A percentile compares a stretch with the other conserved stretches of the same genome.
phyloP scores from a whole-genome alignment of 768 basidiomycete genomes.

The Macrolepiota dolichaula region DNA sequence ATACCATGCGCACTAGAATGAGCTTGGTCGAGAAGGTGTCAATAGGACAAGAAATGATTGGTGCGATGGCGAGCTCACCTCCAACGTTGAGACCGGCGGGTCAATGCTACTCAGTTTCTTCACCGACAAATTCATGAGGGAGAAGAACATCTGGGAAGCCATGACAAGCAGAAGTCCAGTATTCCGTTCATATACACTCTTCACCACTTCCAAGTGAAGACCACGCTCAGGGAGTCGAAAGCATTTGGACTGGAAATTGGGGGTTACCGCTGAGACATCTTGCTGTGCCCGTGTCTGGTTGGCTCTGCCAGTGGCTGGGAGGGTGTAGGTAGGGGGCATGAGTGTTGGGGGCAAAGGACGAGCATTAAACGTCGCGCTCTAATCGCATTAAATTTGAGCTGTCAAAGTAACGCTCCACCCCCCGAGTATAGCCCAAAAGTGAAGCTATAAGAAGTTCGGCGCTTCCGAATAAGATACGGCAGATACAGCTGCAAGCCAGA shows the following conservation, averaged over 20 bases:
- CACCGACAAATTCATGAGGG: slow-evolving; percentile 21
- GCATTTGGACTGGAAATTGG: background rate
- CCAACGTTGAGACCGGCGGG: slow-evolving; percentile 20
- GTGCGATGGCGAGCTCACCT: slow-evolving; percentile 11
- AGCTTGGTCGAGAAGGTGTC: slow-evolving; percentile 4
- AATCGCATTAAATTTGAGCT: too few relatives aligned
- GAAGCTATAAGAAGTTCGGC: too few relatives aligned
- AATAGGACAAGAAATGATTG: background rate
- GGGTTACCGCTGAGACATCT: background rate
- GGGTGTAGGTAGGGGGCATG: slow-evolving; percentile 8
- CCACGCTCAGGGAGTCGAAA: background rate
- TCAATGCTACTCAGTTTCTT: slow-evolving; percentile 22
- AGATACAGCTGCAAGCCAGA: too few relatives aligned
- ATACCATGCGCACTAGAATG: slow-evolving; percentile 17
- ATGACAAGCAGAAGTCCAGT: slow-evolving; percentile 18
- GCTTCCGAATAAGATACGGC: too few relatives aligned
- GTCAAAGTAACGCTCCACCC: too few relatives aligned
- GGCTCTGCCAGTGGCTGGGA: slow-evolving; percentile 1
- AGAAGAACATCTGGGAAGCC: slow-evolving; percentile 19
- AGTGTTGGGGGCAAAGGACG: background rate
- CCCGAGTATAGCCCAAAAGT: too few relatives aligned
- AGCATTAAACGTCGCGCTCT: background rate
- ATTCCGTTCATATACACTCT: slow-evolving; percentile 8
- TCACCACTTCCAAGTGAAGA: background rate
- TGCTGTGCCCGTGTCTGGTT: slow-evolving; percentile 1